phyloP scores from a whole-genome alignment of 1,284 basidiomycete species.

The Heterobasidion occidentale region DNA sequence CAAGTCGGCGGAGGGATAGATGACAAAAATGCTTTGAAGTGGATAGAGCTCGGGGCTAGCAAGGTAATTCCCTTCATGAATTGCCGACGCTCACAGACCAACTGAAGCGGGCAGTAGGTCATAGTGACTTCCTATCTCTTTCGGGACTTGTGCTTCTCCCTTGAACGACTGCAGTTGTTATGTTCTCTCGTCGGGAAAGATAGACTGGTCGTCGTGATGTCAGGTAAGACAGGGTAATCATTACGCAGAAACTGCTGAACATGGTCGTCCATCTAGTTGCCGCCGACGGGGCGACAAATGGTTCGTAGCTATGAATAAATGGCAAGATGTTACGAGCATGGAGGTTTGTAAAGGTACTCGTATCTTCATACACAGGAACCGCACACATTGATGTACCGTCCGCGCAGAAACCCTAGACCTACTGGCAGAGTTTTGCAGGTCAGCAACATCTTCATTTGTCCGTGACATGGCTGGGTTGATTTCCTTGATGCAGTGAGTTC shows the following conservation, averaged over 20 bases:
- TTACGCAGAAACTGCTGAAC: background rate
- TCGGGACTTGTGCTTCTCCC: conserved; percentile 72
- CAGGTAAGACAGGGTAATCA: conserved; percentile 45
- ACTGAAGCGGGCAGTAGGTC: conserved; percentile 43
- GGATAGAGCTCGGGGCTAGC: conserved; percentile 86
- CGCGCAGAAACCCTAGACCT: conserved; percentile 59
- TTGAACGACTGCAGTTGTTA: conserved; percentile 63
- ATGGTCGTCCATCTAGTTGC: conserved; percentile 49
- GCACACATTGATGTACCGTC: background rate
- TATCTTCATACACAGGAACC: background rate
- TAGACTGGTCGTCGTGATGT: conserved; percentile 92
- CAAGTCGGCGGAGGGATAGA: conserved; percentile 96
- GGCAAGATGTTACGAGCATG: conserved; percentile 96
- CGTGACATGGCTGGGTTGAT: background rate
- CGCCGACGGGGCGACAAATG: conserved; percentile 72
- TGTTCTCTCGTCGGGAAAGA: conserved; percentile 74
- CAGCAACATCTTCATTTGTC: background rate
- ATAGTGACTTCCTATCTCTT: conserved; percentile 98
- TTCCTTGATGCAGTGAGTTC: conserved; percentile 66
- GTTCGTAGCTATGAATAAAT: conserved; percentile 98
- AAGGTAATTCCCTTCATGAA: conserved; percentile 50
- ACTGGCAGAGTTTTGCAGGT: conserved; percentile 73
- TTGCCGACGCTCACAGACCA: background rate
- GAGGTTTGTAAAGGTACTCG: conserved; percentile 72
- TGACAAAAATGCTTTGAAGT: conserved; percentile 71